These are phyloP conservation scores for Penicillium mononematosum DNA, from an alignment of 495 filamentous ascomycete species.

Conservation along the genomic window DNA sequence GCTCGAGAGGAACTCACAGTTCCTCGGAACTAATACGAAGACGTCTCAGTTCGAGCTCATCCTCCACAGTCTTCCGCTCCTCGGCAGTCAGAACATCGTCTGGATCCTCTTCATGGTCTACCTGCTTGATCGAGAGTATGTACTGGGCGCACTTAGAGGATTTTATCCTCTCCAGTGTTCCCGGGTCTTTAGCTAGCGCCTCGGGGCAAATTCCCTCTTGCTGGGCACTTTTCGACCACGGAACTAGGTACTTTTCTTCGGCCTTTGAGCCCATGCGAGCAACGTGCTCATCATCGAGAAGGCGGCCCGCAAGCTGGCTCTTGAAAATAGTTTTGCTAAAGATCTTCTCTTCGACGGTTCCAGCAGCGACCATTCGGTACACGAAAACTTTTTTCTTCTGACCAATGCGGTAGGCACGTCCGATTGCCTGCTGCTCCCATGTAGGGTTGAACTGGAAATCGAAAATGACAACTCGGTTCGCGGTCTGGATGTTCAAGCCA, in stretches of 20 bases:
- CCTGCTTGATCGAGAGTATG: too few species aligned
- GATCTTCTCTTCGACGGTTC: conserved; percentile 73
- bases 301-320: conserved; percentile 69
- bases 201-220: not conserved
- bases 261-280: conserved; percentile 52
- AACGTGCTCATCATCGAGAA: conserved; percentile 81
- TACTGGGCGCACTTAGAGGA: not conserved
- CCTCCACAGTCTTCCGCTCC: not conserved
- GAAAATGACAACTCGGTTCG: conserved; percentile 86
- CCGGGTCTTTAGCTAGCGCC: not conserved
- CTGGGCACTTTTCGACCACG: conserved; percentile 38
- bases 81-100: too few species aligned
- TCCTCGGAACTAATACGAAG: not conserved
- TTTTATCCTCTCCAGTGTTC: not conserved
- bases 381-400: conserved; percentile 82
- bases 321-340: conserved; percentile 78
- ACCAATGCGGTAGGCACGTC: conserved; percentile 82
- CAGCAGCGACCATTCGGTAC: conserved; percentile 77
- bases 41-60: not conserved
- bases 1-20: not conserved
- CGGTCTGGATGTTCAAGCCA: conserved; percentile 79
- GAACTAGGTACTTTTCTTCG: conserved; percentile 52
- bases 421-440: conserved; percentile 85
- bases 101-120: too few species aligned
- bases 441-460: conserved; percentile 80